Evolutionary conservation across 2,329 filamentous ascomycete species (phyloP).

Genomic region (Fusarium piperis): DNA sequence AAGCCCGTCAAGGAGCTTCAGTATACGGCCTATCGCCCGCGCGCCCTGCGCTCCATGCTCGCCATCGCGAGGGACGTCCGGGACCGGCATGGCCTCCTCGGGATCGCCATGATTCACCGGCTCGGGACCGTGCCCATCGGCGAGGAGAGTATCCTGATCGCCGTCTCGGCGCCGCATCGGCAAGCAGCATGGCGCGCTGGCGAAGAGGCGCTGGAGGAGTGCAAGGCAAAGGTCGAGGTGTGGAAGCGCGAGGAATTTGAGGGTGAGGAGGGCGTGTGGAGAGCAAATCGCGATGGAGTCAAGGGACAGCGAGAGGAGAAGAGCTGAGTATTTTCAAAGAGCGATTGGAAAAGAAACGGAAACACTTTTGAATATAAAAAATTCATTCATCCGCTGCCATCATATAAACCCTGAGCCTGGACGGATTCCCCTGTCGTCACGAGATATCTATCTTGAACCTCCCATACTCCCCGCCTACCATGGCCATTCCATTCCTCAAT

Average conservation of each 20-base stretch:
- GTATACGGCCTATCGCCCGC: conserved; percentile 78
- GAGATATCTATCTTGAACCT: neutral
- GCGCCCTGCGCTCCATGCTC: conserved; percentile 75
- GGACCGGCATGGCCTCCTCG: conserved; percentile 71
- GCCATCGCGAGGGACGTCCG: conserved; percentile 68
- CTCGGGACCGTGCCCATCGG: conserved; percentile 86
- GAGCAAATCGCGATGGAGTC: conserved; percentile 83
- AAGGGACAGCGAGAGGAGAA: conserved; percentile 59
- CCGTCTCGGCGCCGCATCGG: conserved; percentile 84
- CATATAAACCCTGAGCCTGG: conserved; percentile 8
- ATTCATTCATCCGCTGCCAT: conserved; percentile 3
- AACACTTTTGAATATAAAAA: neutral
- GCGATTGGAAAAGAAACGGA: neutral
- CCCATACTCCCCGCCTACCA: neutral
- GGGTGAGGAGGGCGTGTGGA: conserved; percentile 82
- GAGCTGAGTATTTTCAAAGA: neutral
- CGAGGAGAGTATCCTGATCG: conserved; percentile 94
- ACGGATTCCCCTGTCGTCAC: neutral
- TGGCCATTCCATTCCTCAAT: conserved; percentile 5
- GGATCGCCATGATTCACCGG: conserved; percentile 84
- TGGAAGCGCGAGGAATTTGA: conserved; percentile 95
- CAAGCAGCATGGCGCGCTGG: conserved; percentile 87
- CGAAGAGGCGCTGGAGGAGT: conserved; percentile 87
- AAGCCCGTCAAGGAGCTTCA: conserved; percentile 78
- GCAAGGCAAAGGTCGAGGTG: conserved; percentile 89